These are phyloP conservation scores for Rossbeevera mucosa DNA, from an alignment of 768 basidiomycete species.

Conservation along the genomic window DNA sequence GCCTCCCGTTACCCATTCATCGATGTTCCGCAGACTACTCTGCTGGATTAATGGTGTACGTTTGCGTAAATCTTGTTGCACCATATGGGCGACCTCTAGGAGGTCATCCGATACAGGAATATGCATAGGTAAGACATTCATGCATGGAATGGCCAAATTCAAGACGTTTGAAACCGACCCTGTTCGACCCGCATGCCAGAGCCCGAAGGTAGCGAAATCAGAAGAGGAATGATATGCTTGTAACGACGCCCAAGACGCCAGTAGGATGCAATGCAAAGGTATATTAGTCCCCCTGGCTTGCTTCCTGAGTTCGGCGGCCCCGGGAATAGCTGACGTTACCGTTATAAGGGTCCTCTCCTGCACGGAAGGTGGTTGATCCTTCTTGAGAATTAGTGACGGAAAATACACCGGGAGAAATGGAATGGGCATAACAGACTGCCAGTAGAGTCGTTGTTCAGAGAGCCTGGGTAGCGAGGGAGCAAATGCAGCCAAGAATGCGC, in stretches of 20 bases:
- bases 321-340: conserved; percentile 40
- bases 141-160: conserved; percentile 40
- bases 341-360: conserved; percentile 16
- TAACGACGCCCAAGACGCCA: conserved; percentile 42
- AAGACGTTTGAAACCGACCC: conserved; percentile 33
- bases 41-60: conserved; percentile 41
- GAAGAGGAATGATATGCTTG: conserved; percentile 31
- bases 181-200: conserved; percentile 46
- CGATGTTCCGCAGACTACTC: conserved; percentile 33
- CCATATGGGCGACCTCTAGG: conserved; percentile 28
- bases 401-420: conserved; percentile 26
- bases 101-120: conserved; percentile 19
- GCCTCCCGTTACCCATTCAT: conserved; percentile 34
- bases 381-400: conserved; percentile 14
- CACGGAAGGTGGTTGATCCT: background rate
- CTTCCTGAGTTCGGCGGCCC: conserved; percentile 42
- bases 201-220: conserved; percentile 35
- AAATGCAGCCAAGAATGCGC: conserved; percentile 28
- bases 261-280: conserved; percentile 38
- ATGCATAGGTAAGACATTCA: conserved; percentile 41
- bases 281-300: conserved; percentile 34
- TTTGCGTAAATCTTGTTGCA: conserved; percentile 34
- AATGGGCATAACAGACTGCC: conserved; percentile 32
- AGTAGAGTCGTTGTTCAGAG: conserved; percentile 30
- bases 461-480: conserved; percentile 17